Evolutionary conservation across 1,284 basidiomycete species (phyloP), one percentile per base, ranked within the genome.

Genomic region (Tilletia walkeri): DNA sequence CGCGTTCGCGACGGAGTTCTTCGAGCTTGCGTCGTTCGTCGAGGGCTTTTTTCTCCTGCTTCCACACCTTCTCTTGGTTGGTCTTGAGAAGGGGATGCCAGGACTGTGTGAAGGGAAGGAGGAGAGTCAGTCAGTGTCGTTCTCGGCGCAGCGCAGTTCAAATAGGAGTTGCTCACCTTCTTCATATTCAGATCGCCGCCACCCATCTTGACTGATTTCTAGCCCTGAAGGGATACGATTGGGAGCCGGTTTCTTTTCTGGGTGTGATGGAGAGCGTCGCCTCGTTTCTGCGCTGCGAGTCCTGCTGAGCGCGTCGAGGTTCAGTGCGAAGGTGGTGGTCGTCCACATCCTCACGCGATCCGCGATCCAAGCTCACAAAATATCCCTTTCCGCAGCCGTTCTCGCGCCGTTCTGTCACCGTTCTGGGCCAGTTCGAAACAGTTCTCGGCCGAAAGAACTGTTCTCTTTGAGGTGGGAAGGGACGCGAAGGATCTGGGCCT

Each of bases 61-160:
- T 89, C 95, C 96, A 99, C 80, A 99, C 95, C 88, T 91, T 90
- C 90, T 97, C 94, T 90, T 98, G 95, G 86, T 97, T 96, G 85
- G 93, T 93, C 86, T 95, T 86, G 86, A 97, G 92, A 88, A 95
- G 91, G 88, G 94, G 93, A 85, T 97, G 94, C 94, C 95, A 97
- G 77, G 93, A 77, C 79, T 56, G 54, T 53, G 3, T 12, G 34
- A 34, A 30, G 34, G 20, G 24, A 3, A 45, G 41, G 14, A 45
- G 41, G 1, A 45, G 6, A 34, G 12, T 56, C n/a, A 56, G 34
- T 24, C 54, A 30, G 54, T 14, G 14, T 56, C 54, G 16, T 14
- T 24, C 54, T 38, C 14, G 41, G 6, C 9, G 41, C 9, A 45
- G 41, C 9, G 41, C 14, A 45, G 10, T 16, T 76, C 2, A 18